Evolutionary conservation across 371 early-diverging fungal species (phyloP), one percentile per base, ranked within the genome.

Genomic region (Funneliformis caledonium): DNA sequence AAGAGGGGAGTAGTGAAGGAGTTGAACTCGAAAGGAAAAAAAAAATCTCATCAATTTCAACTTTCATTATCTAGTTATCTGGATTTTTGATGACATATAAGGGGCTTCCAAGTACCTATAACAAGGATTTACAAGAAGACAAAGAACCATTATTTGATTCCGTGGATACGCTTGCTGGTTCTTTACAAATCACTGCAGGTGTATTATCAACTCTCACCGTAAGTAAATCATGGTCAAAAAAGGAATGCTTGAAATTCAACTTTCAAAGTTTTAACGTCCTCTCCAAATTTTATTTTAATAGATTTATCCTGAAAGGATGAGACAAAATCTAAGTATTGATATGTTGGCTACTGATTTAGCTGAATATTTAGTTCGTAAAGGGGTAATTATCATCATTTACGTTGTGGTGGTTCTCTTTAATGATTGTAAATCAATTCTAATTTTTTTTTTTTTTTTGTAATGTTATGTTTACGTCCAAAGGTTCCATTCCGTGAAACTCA

Each of bases 401-500:
- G 1, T 37, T 1, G 37, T 37, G 37, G 3, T 52, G 16, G 4
- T 19, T 56, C 16, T 56, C 19, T 56, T 52, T 6, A 56, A 19
- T 42, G 59, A n/a, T 69, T 47, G 75, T 10, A 31, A 75, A 75
- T 33, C 12, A 75, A 31, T 26, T 56, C 11, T n/a, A 12, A 22
- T 48, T 62, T 26, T 2, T 14, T 81, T 12, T 45, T 31, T 14
- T 1, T n/a, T 5, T 26, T 8, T 26, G 31, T 26, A 64, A 10
- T 22, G 16, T 19, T 16, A 26, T 72, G 6, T 50, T 50, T 61
- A 26, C 83, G 82, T 81, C 84, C 83, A 82, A 83, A 89, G 82
- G 92, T 98, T n/a, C 99, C 99, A 5, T 98, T 98, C 96, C 95
- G 99, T 83, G 96, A 97, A 82, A 97, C 98, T 2, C 99, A 98